phyloP scores from a whole-genome alignment of 2,329 filamentous ascomycete species.

The Fusarium buxicola region DNA sequence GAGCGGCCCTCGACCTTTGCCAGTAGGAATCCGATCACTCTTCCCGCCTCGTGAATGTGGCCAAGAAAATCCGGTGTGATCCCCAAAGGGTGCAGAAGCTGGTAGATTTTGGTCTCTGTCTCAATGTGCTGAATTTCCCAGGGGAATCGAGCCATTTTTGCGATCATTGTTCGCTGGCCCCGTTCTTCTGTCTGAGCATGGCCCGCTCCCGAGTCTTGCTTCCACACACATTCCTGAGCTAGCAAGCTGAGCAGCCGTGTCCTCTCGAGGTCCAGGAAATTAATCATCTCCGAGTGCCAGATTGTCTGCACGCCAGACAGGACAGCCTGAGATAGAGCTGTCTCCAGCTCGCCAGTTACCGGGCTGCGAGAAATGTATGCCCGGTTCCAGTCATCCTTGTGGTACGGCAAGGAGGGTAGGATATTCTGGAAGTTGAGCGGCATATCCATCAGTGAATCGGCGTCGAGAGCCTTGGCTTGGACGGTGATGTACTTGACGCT shows the following conservation, averaged over 20 bases:
- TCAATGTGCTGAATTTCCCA: constrained; percentile 13
- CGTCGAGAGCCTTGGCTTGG: not conserved
- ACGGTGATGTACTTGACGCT: constrained; percentile 14
- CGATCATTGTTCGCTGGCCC: not conserved
- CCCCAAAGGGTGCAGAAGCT: not conserved
- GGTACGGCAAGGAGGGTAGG: constrained; percentile 4
- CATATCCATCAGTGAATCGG: constrained; percentile 13
- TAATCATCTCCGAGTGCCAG: constrained; percentile 5
- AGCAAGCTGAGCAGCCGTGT: not conserved
- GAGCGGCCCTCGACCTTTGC: not conserved
- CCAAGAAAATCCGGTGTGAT: constrained; percentile 8
- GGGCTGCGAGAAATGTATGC: constrained; percentile 10
- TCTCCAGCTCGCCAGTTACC: not conserved
- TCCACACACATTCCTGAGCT: not conserved
- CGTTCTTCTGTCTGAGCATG: not conserved
- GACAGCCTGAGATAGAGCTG: not conserved
- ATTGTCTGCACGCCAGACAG: not conserved
- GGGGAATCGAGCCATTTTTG: constrained; percentile 4
- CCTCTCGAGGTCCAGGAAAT: constrained; percentile 8
- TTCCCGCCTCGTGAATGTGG: constrained; percentile 10
- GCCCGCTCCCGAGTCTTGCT: not conserved
- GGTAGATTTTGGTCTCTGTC: constrained; percentile 3
- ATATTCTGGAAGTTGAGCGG: constrained; percentile 11
- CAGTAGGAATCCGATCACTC: constrained; percentile 5
- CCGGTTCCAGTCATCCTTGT: constrained; percentile 1